A percentile compares a stretch with the other conserved stretches of the same genome.
Conservation (phyloP, 768 basidiomycete genomes). For the Udeniomyces megalosporus region DNA sequence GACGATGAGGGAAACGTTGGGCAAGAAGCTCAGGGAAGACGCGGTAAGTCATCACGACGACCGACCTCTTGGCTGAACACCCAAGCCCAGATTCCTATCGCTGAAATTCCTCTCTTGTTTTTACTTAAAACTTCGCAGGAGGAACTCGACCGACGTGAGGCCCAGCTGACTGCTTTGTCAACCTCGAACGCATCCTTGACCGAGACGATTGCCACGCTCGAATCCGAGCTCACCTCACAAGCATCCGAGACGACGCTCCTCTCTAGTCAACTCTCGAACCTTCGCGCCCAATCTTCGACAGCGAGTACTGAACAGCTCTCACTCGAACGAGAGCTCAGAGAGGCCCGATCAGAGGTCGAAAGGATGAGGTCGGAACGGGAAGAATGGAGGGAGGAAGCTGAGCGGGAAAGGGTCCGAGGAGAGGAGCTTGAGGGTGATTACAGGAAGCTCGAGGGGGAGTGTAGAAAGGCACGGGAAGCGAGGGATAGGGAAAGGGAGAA, state of each 20-base stretch:
- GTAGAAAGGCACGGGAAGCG: constrained; percentile 43
- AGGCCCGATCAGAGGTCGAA: constrained; percentile 73
- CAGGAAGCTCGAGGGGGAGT: constrained; percentile 25
- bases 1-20: constrained; percentile 79
- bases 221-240: constrained; percentile 58
- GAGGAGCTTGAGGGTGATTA: constrained; percentile 34
- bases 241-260: constrained; percentile 59
- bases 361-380: constrained; percentile 65
- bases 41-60: constrained; percentile 46
- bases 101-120: neutral
- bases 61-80: neutral
- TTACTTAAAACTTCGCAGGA: constrained; percentile 43
- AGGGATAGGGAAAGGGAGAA: constrained; percentile 25
- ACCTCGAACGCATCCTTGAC: constrained; percentile 60
- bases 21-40: constrained; percentile 88
- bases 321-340: constrained; percentile 47
- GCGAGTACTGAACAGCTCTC: constrained; percentile 43
- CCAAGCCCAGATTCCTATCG: neutral
- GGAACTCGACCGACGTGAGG: constrained; percentile 88
- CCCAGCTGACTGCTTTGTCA: constrained; percentile 59
- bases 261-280: constrained; percentile 43
- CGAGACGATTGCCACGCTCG: constrained; percentile 58
- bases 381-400: constrained; percentile 57
- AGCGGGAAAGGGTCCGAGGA: constrained; percentile 39
- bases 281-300: constrained; percentile 26